These are phyloP conservation scores for Aquilaria malaccensis DNA, from an alignment of 345 rosid genomes.

Conservation along the genomic window DNA sequence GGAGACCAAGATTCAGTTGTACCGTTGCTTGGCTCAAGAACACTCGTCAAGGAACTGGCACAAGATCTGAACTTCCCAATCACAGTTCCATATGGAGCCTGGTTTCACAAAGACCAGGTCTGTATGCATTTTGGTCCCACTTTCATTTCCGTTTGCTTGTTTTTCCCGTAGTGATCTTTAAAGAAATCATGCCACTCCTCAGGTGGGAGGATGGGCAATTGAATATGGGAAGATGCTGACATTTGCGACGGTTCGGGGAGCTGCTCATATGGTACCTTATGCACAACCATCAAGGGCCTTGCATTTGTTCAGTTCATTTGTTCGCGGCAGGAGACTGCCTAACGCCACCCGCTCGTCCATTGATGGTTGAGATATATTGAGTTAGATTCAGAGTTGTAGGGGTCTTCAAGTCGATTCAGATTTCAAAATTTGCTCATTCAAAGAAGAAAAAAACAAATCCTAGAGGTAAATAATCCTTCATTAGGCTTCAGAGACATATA, in stretches of 20 bases:
- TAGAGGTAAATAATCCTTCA: no score
- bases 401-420: slow-evolving; percentile 4
- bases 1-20: slow-evolving; percentile 91
- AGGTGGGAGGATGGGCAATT: slow-evolving; percentile 88
- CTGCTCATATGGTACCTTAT: slow-evolving; percentile 95
- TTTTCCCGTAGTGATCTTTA: no score
- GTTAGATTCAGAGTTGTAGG: background rate
- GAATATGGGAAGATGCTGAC: slow-evolving; percentile 75
- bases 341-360: slow-evolving; percentile 37
- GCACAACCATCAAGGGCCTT: slow-evolving; percentile 83
- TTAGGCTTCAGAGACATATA: no score
- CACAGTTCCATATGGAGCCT: slow-evolving; percentile 69
- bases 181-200: background rate
- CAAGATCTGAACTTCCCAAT: slow-evolving; percentile 46
- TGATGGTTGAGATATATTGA: slow-evolving; percentile 15
- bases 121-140: background rate
- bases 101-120: slow-evolving; percentile 98
- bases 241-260: slow-evolving; percentile 78
- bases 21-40: slow-evolving; percentile 73
- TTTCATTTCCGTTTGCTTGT: background rate
- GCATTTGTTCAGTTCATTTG: slow-evolving; percentile 70
- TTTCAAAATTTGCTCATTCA: slow-evolving; percentile 1
- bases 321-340: slow-evolving; percentile 58
- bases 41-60: slow-evolving; percentile 72
- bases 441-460: background rate